These are phyloP conservation scores for Schwanniomyces occidentalis DNA, from an alignment of 805 yeast species.

Conservation along the genomic window DNA sequence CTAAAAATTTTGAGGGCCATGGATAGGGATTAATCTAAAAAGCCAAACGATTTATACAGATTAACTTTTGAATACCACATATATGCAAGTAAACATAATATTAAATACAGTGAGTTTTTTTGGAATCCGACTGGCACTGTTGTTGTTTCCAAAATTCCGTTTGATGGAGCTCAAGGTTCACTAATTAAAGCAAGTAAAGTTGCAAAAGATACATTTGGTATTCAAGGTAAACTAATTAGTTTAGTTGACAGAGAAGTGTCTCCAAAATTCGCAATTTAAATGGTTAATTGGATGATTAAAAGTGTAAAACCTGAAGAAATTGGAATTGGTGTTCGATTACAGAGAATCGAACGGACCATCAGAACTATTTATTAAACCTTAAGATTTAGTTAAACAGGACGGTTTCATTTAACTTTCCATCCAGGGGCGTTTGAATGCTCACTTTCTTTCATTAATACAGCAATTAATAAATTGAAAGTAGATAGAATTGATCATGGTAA, in stretches of 20 bases:
- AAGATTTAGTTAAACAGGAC: conserved; percentile 16
- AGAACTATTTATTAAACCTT: conserved; percentile 23
- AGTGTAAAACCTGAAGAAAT: conserved; percentile 18
- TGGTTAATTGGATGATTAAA: conserved; percentile 28
- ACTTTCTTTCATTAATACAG: conserved; percentile 25
- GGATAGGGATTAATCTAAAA: conserved; percentile 20
- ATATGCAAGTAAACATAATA: conserved; percentile 20
- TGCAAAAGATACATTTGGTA: conserved; percentile 16
- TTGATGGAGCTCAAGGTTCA: conserved; percentile 22
- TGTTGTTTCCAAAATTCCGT: conserved; percentile 23
- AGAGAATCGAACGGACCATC: conserved; percentile 29
- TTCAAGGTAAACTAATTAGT: conserved; percentile 21
- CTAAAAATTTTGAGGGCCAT: conserved; percentile 25
- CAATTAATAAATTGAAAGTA: conserved; percentile 19
- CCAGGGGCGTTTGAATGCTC: conserved; percentile 31
- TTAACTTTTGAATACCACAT: conserved; percentile 23
- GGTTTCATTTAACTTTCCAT: conserved; percentile 28
- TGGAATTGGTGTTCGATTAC: conserved; percentile 32
- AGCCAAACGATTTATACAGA: conserved; percentile 23
- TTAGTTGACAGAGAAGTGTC: conserved; percentile 27
- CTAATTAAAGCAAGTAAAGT: conserved; percentile 23
- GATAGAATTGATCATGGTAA: conserved; percentile 31
- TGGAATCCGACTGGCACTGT: conserved; percentile 35
- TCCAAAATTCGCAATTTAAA: conserved; percentile 21
- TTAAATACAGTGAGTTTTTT: conserved; percentile 25